phyloP scores from a whole-genome alignment of 2,329 filamentous ascomycete species.

The Fusarium oxysporum region DNA sequence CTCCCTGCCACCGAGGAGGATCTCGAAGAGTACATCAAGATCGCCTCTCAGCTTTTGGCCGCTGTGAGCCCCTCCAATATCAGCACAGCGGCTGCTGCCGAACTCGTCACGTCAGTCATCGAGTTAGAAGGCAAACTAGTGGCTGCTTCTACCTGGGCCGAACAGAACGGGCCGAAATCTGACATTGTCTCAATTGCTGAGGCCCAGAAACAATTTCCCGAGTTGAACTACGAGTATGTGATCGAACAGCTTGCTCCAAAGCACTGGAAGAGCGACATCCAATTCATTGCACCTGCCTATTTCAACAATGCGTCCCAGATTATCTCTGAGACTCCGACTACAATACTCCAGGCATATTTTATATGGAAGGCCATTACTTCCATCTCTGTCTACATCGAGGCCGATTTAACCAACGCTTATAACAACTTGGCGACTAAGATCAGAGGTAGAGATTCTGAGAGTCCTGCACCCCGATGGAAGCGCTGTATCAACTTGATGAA shows the following conservation, averaged over 20 bases:
- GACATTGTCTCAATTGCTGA: accelerated
- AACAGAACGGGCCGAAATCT: neutral
- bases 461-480: neutral
- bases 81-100: neutral
- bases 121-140: neutral
- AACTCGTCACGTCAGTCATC: neutral
- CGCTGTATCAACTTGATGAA: neutral
- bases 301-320: neutral
- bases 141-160: neutral
- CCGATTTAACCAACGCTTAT: neutral
- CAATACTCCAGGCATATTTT: neutral
- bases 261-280: accelerated
- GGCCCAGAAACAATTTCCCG: neutral
- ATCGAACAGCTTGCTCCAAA: neutral
- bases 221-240: neutral
- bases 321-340: neutral
- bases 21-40: neutral
- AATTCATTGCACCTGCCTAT: accelerated
- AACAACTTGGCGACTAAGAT: neutral
- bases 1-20: neutral
- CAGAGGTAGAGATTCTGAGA: accelerated
- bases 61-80: conserved; percentile 10
- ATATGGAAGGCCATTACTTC: neutral
- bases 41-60: conserved; percentile 5
- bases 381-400: neutral